Base-by-base conservation (phyloP, 2,329 filamentous ascomycete species). In the Penicillium sclerotigenum region DNA sequence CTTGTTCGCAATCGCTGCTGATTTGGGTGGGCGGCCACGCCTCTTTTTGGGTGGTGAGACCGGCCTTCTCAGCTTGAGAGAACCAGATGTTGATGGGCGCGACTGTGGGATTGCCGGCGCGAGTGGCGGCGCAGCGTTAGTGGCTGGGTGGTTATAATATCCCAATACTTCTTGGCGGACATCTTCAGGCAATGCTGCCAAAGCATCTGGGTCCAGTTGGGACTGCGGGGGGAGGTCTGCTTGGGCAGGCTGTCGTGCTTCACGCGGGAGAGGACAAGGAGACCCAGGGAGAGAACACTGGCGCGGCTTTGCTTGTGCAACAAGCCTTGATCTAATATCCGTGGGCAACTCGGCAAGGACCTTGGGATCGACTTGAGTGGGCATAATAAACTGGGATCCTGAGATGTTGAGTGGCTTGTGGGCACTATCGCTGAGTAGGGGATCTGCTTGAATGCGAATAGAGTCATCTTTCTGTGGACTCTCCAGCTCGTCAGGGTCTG, bases 351-450 rank as follows among this genome's bases (percentile, higher is more conserved):
- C 91, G 1, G 88, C 88, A 4, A 97, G 75, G 0, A 96, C 87
- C n/a, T 81, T 79, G 0, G 88, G 86, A 68, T 99, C 94, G 2
- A 89, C 83, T 63, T 96, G 90, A 0, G 74, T 73, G 18, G 94
- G 94, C 64, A 99, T 80, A 45, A 97, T 84, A 67, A 99, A 99
- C 67, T 99, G 94, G 0, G 93, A 96, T 2, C 93, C 91, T 3
- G 85, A 80, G 3, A 90, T 83, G 66, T 97, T 96, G 22, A 96
- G 77, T 1, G 87, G 87, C 59, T 82, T 87, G 22, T 88, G 77
- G 10, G 63, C 67, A 52, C 61, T 65, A 56, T 75, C 72, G 51
- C 69, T 69, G 47, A 75, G 63, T 16, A 66, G 59, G 24, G 70
- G 70, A 31, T 69, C 65, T 34, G 68, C 56, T 31, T 65, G 65